Percentiles rank a stretch among this genome's conserved stretches.
phyloP scores from a whole-genome alignment of 331 rosid species.

The Erythrophleum ivorense region DNA sequence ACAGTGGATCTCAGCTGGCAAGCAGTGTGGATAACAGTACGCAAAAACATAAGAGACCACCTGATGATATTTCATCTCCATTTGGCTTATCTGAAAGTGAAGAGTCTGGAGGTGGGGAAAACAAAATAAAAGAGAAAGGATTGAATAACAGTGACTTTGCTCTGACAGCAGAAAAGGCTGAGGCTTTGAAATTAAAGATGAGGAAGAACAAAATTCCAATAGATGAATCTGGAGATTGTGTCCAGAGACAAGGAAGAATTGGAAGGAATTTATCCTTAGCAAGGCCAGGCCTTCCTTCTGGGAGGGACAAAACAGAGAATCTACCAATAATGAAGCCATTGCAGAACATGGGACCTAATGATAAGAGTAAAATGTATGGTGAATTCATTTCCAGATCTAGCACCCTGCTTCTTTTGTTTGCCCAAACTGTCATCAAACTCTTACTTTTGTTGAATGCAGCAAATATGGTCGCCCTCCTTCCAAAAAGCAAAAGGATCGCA shows the following conservation, averaged over 20 bases:
- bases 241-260: slow-evolving; percentile 76
- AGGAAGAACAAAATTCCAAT: slow-evolving; percentile 65
- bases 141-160: slow-evolving; percentile 49
- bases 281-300: slow-evolving; percentile 61
- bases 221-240: slow-evolving; percentile 69
- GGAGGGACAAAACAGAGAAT: slow-evolving; percentile 64
- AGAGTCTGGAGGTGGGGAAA: slow-evolving; percentile 80
- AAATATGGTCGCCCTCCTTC: slow-evolving; percentile 87
- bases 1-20: slow-evolving; percentile 55
- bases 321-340: slow-evolving; percentile 58
- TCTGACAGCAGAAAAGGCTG: slow-evolving; percentile 56
- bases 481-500: slow-evolving; percentile 84
- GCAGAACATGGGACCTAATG: slow-evolving; percentile 58
- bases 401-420: slow-evolving; percentile 22
- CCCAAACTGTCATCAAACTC: background rate
- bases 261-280: slow-evolving; percentile 67
- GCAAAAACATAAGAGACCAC: slow-evolving; percentile 53
- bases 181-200: slow-evolving; percentile 50
- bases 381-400: slow-evolving; percentile 32
- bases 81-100: slow-evolving; percentile 80
- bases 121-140: slow-evolving; percentile 65
- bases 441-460: slow-evolving; percentile 53
- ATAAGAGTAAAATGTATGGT: slow-evolving; percentile 71
- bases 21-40: slow-evolving; percentile 58
- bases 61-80: slow-evolving; percentile 68